Percentiles rank a stretch among this genome's conserved stretches.
phyloP scores from a whole-genome alignment of 2,329 filamentous ascomycete genomes.

The Aspergillus novofumigatus region DNA sequence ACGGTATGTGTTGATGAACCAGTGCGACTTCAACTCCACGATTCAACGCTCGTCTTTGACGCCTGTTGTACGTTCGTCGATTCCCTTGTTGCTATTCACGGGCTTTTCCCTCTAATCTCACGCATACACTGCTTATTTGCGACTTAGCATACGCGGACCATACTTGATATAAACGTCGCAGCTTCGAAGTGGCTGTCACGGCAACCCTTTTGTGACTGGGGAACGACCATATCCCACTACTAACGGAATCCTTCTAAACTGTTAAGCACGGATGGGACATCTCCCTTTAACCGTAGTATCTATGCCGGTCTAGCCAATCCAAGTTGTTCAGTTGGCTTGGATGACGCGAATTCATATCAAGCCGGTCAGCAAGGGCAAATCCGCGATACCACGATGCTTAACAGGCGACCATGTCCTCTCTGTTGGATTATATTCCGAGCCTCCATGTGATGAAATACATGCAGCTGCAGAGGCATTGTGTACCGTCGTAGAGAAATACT shows the following conservation, averaged over 20 bases:
- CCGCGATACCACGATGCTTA: not conserved
- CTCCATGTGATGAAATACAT: not conserved
- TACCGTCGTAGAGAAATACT: not conserved
- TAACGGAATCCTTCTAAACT: not conserved
- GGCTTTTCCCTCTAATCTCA: not conserved
- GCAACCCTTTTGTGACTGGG: not conserved
- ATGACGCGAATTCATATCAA: not conserved
- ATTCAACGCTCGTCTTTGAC: not conserved
- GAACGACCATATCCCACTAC: not conserved
- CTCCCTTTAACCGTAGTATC: not conserved
- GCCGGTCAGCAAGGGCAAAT: not conserved
- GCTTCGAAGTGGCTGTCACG: not conserved
- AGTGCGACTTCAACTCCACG: not conserved
- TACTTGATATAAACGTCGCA: not conserved
- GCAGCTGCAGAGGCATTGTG: not conserved
- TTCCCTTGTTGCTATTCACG: not conserved
- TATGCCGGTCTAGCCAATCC: not conserved
- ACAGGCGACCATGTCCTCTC: not conserved
- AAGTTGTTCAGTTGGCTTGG: not conserved
- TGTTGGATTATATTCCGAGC: not conserved
- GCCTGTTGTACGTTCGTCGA: not conserved
- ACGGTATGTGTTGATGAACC: not conserved
- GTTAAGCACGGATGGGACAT: not conserved
- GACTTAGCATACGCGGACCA: not conserved
- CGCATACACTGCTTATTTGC: not conserved